Base-by-base conservation (phyloP, 169 alveolate genomes). In the Cyclospora cayetanensis region DNA sequence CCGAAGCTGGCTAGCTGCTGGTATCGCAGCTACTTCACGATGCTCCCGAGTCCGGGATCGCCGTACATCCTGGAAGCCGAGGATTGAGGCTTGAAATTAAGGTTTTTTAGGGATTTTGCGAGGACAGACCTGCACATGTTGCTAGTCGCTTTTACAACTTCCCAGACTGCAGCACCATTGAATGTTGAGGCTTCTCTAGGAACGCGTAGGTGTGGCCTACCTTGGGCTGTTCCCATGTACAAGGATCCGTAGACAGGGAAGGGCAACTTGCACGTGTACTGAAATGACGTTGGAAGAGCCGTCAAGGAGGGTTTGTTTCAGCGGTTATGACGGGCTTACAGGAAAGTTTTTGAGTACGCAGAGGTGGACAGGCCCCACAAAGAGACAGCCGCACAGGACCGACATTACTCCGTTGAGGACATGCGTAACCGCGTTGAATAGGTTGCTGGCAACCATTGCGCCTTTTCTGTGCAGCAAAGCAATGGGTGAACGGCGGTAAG, bases 181-280 rank as follows among this genome's bases (percentile, higher is more conserved):
- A 4, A 76, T 39, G 4, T 41, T 27, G 0, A 29, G 35, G 68
- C 76, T 9, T 25, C 55, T 9, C 90, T 2, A 5, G 4, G 1
- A 15, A 15, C 31, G 18, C 4, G 7, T 15, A 34, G 52, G 66
- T 46, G 1, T 25, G n/a, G 29, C 60, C 7, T 25, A 82, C 90
- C 77, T 82, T 82, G 90, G 39, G 95, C 90, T 0, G 97, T 96
- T 20, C 96, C 97, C 95, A 95, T 95, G 90, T 96, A 96, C 68
- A 96, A 74, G 25, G 96, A 93, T 46, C 95, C 94, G 95, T 95
- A 96, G 43, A 96, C 97, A 35, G 98, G 98, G 90, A 90, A 96
- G 11, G 98, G 98, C 41, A 96, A 93, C 60, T 95, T 95, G 96
- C 98, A 96, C 46, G 98, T 96, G 91, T 96, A 96, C 97, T 95